These are phyloP conservation scores for Pseudocercospora crystallina DNA, from an alignment of 2,329 filamentous ascomycete species.

Conservation along the genomic window DNA sequence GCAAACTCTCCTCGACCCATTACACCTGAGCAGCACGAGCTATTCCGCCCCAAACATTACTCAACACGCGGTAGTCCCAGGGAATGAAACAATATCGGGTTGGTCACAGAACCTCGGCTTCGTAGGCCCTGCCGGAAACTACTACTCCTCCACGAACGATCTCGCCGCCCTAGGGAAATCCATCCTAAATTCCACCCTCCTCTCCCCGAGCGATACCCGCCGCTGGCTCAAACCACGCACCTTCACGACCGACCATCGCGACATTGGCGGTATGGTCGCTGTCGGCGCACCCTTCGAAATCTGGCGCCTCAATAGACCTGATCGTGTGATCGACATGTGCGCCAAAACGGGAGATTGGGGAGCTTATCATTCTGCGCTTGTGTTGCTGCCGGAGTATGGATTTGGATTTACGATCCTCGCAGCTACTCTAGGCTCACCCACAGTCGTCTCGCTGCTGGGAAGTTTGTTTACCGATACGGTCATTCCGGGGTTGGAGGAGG, in stretches of 20 bases:
- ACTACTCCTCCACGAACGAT: slow-evolving; percentile 1
- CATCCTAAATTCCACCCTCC: slow-evolving; percentile 45
- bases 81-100: background rate
- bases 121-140: background rate
- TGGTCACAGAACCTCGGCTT: background rate
- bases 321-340: slow-evolving; percentile 47
- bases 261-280: slow-evolving; percentile 27
- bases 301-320: slow-evolving; percentile 37
- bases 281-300: slow-evolving; percentile 53
- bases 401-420: slow-evolving; percentile 43
- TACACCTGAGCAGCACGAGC: background rate
- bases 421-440: slow-evolving; percentile 12
- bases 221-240: slow-evolving; percentile 46
- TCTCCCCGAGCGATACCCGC: slow-evolving; percentile 41
- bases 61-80: slow-evolving; percentile 1
- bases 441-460: background rate
- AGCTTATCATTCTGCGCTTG: slow-evolving; percentile 25
- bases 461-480: slow-evolving; percentile 20
- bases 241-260: slow-evolving; percentile 38
- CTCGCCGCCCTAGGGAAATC: slow-evolving; percentile 35
- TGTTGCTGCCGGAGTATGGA: slow-evolving; percentile 49
- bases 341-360: slow-evolving; percentile 47
- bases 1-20: background rate
- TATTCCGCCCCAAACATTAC: background rate
- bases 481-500: slow-evolving; percentile 26